Conservation (phyloP, 192 early-diverging fungal genomes). For the Rhizoclosmatium globosum region DNA sequence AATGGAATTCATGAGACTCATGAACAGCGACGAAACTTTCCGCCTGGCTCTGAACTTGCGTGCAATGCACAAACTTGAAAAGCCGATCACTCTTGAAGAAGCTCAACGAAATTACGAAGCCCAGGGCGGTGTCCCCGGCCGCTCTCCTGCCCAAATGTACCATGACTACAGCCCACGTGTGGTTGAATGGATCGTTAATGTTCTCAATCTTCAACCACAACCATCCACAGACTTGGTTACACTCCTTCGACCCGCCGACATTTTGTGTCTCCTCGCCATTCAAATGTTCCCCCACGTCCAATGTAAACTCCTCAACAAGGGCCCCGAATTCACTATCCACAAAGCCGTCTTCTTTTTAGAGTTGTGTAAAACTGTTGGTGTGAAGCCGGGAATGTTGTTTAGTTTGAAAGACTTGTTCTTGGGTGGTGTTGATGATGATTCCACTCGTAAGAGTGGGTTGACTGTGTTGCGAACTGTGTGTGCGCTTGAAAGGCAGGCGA, state of each 20-base stretch:
- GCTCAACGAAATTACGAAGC: constrained; percentile 31
- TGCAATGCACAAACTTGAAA: constrained; percentile 33
- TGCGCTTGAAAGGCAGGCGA: constrained; percentile 58
- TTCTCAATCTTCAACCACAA: constrained; percentile 23
- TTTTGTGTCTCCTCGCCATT: constrained; percentile 52
- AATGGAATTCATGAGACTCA: constrained; percentile 55
- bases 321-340: constrained; percentile 59
- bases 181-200: constrained; percentile 44
- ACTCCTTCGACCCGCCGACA: constrained; percentile 52
- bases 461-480: constrained; percentile 53
- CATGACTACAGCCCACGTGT: constrained; percentile 54
- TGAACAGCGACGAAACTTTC: constrained; percentile 58
- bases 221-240: constrained; percentile 36
- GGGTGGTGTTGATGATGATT: constrained; percentile 39
- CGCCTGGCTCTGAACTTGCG: constrained; percentile 47
- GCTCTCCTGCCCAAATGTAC: constrained; percentile 45
- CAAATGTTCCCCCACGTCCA: constrained; percentile 55
- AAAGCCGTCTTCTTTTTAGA: constrained; percentile 66
- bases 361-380: constrained; percentile 57
- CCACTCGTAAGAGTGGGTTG: constrained; percentile 45
- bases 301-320: constrained; percentile 57
- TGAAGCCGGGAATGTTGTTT: constrained; percentile 55
- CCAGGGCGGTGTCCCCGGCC: constrained; percentile 25
- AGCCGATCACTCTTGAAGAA: constrained; percentile 28
- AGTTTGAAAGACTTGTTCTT: constrained; percentile 50